phyloP scores from a whole-genome alignment of 768 basidiomycete genomes.

The Psilocybe azurescens region DNA sequence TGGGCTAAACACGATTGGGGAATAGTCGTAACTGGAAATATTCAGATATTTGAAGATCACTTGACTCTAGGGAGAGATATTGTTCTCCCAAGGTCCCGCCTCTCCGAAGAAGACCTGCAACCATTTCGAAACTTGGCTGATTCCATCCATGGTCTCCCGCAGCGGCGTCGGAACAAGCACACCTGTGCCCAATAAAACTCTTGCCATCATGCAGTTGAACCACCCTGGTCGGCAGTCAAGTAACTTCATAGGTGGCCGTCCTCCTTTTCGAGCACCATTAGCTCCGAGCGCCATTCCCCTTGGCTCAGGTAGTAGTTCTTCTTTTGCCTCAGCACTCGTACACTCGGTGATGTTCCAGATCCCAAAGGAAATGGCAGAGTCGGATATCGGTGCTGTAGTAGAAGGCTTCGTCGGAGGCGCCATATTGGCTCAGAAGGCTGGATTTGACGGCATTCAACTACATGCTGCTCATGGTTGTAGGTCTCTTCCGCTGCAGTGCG shows the following conservation, averaged over 20 bases:
- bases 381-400: conserved; percentile 67
- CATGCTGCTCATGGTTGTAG: conserved; percentile 88
- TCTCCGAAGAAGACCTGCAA: conserved; percentile 39
- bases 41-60: conserved; percentile 69
- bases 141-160: conserved; percentile 48
- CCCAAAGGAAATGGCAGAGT: conserved; percentile 60
- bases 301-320: conserved; percentile 28
- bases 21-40: conserved; percentile 87
- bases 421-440: conserved; percentile 61
- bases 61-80: conserved; percentile 77
- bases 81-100: conserved; percentile 47
- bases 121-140: conserved; percentile 58
- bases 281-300: conserved; percentile 73
- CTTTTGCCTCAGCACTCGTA: conserved; percentile 40
- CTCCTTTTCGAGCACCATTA: conserved; percentile 60
- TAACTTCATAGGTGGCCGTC: conserved; percentile 73
- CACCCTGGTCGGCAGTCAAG: conserved; percentile 86
- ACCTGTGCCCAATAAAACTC: conserved; percentile 27
- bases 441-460: conserved; percentile 87
- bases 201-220: conserved; percentile 83
- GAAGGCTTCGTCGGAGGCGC: conserved; percentile 73
- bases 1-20: conserved; percentile 88
- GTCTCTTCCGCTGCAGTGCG: conserved; percentile 31
- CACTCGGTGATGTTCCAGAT: conserved; percentile 64
- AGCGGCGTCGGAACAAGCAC: not conserved